Evolutionary conservation across 805 yeast species (phyloP), one percentile per base, ranked within the genome.

Genomic region (Ogataea siamensis): DNA sequence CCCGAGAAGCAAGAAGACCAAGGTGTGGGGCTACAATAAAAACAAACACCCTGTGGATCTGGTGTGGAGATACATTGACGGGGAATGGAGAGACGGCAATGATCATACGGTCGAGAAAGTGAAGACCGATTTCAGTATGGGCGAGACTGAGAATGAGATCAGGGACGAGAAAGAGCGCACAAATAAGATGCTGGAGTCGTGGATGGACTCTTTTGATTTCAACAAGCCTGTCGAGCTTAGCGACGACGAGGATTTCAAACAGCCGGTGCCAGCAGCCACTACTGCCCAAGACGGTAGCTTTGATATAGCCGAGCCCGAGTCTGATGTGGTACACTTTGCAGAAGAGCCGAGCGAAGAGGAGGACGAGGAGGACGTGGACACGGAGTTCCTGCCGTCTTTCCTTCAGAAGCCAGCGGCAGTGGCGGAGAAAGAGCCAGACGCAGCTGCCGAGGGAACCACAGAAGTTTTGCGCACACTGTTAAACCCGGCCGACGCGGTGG

Each of bases 1-100:
- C 5, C 62, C 83, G 40, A 76, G 75, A 50, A 67, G 81, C 48
- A 73, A 72, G 50, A 87, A 88, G 63, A 77, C 81, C 21, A 88
- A 88, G 57, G 70, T 93, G 27, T 91, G 99, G 99, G 98, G 98
- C 3, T 72, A 77, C 44, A 88, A 84, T 48, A 85, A 84, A 63
- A 72, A 76, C 46, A 81, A 74, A 51, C 66, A 71, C 3, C 57
- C 71, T 2, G 70, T 72, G 22, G 93, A 83, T 49, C 67, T 88
- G 48, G 84, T 82, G 0, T 74, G 69, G 60, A 66, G 68, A 37
- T 89, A 75, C 56, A 66, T 61, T 7, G 74, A 80, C 44, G 85
- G 83, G 0, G 73, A 71, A 31, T 87, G 96, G 96, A 73, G 73
- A 49, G 86, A 84, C 58, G 88, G 88, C 5, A 78, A 76, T 43